These are phyloP conservation scores for Parmelia sp. DNA, from an alignment of 495 filamentous ascomycete genomes.

Conservation along the genomic window DNA sequence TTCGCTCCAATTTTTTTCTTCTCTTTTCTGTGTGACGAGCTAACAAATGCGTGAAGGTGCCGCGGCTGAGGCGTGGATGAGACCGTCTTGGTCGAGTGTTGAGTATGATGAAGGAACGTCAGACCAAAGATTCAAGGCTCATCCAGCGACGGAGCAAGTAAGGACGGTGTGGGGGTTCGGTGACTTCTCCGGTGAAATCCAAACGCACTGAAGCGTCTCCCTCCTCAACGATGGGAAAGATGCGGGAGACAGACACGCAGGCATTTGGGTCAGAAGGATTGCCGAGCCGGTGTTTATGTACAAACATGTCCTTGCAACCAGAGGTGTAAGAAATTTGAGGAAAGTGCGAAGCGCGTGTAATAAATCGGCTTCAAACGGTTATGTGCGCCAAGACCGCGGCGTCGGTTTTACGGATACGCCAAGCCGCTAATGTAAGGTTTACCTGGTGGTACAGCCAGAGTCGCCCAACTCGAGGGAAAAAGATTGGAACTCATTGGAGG, in stretches of 20 bases:
- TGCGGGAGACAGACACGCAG: constrained; percentile 1
- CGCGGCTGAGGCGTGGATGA: neutral
- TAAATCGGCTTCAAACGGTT: neutral
- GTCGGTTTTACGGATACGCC: neutral
- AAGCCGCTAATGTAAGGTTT: constrained; percentile 15
- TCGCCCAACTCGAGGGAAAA: no score
- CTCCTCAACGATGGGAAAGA: neutral
- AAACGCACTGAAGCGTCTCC: constrained; percentile 12
- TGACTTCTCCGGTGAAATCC: constrained; percentile 15
- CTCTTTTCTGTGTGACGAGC: neutral
- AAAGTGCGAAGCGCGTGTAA: neutral
- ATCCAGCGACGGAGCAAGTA: neutral
- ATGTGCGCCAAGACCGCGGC: neutral
- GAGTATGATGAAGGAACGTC: neutral
- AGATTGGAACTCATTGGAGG: no score
- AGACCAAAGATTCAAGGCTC: neutral
- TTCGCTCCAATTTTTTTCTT: constrained; percentile 33
- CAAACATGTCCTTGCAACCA: neutral
- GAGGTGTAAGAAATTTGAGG: neutral
- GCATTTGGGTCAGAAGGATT: constrained; percentile 4
- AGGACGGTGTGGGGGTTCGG: constrained; percentile 13
- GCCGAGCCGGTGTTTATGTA: neutral
- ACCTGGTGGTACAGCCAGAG: neutral
- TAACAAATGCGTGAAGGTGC: no score
- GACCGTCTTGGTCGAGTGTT: neutral